Evolutionary conservation across 371 early-diverging fungal genomes (phyloP), one percentile per base, ranked within the genome.

Genomic region (Chytridium lagenaria): DNA sequence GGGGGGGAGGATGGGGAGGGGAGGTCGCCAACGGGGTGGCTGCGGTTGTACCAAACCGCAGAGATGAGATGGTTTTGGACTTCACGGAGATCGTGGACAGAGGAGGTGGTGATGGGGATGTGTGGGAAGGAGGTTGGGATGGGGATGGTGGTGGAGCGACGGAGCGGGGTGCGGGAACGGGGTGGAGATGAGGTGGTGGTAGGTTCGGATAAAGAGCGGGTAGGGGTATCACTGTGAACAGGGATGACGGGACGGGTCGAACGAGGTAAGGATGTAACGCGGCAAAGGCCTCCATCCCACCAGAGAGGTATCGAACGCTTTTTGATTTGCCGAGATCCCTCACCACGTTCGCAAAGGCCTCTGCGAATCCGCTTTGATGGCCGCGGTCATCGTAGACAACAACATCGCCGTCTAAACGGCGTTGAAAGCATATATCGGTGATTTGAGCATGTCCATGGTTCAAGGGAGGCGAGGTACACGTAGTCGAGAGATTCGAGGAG

Each of bases 11-110:
- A 84, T 81, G 26, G 67, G 52, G 30, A 69, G 67, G 12, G 84
- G 85, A 39, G 36, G 68, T 84, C 84, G 33, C 73, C 73, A 7
- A 50, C 30, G 39, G 72, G 73, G 30, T 38, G 3, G 22, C 59
- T 57, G 15, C 77, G 30, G 26, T 59, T 66, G 67, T 70, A 71
- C 78, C 75, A 78, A 2, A 78, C 78, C 2, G 72, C n/a, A 23
- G 67, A 36, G 26, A 74, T 65, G 33, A 78, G 68, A 30, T 69
- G 75, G 50, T 40, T 26, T 50, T 78, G 78, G 10, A 57, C 70
- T 22, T n/a, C 31, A 23, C 66, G 67, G 49, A 77, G 44, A 33
- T 77, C 67, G 49, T 68, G 70, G 37, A 70, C 50, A n/a, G 71
- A 44, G 33, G 59, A 55, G 30, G 49, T 73, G n/a, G 63, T 68